Evolutionary conservation across 129 eudicot genomes (phyloP).

Genomic region (Mikania micrantha): DNA sequence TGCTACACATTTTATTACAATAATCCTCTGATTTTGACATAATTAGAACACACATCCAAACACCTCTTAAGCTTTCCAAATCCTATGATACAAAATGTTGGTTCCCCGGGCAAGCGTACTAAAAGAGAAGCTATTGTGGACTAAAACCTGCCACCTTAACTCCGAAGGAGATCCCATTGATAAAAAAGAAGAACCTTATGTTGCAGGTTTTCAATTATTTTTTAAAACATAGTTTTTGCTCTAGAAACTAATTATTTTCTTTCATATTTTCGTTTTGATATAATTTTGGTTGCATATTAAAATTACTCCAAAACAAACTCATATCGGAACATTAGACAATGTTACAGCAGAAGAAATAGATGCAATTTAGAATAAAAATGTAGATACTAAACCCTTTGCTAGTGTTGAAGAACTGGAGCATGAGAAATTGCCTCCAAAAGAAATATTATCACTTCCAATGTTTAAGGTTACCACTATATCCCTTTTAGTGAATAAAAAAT

Average conservation of each 20-base stretch:
- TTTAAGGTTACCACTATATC: conserved; percentile 59
- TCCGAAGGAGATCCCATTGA: conserved; percentile 83
- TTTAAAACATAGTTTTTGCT: background rate
- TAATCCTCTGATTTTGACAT: background rate
- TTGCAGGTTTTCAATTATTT: conserved; percentile 49
- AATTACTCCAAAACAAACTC: conserved; percentile 57
- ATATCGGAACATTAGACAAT: conserved; percentile 38
- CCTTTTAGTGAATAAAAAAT: background rate
- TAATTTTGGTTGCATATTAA: conserved; percentile 50
- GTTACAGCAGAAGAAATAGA: conserved; percentile 23
- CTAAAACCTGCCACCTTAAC: conserved; percentile 63
- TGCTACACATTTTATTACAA: background rate
- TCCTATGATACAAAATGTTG: conserved; percentile 22
- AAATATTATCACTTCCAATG: conserved; percentile 84
- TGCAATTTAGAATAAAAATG: conserved; percentile 17
- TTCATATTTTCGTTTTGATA: background rate
- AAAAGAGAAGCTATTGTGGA: conserved; percentile 71
- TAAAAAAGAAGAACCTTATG: conserved; percentile 81
- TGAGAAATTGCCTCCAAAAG: conserved; percentile 85
- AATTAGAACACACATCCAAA: background rate
- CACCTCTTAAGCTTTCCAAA: background rate
- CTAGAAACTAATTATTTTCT: background rate
- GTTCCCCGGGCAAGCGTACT: conserved; percentile 14
- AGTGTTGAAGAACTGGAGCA: conserved; percentile 60
- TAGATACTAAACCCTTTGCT: conserved; percentile 39